Evolutionary conservation across 176 grass and related monocot species (phyloP).

Genomic region (Carex cristatella): DNA sequence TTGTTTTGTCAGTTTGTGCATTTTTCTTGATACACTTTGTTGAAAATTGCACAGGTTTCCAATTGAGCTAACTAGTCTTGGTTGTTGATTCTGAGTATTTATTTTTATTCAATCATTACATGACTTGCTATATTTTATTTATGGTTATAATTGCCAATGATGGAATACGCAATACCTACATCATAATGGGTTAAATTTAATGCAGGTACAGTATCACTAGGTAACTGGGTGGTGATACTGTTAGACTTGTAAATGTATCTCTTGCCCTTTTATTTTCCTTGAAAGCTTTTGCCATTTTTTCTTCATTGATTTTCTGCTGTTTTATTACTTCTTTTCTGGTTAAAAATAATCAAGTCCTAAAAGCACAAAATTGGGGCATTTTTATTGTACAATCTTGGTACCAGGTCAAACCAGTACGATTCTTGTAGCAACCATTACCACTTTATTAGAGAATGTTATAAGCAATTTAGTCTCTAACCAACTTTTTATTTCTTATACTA

Average conservation of each 20-base stretch:
- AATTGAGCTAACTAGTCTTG: too few species aligned
- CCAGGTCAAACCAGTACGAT: neutral
- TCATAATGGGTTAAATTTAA: neutral
- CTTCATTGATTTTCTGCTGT: neutral
- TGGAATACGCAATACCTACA: neutral
- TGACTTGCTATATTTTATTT: neutral
- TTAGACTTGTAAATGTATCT: neutral
- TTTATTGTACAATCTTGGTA: neutral
- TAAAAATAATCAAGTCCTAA: neutral
- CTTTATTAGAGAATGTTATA: neutral
- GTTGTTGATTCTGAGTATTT: neutral
- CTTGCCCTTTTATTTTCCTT: neutral
- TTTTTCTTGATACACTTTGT: neutral
- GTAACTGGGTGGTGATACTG: neutral
- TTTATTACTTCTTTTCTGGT: neutral
- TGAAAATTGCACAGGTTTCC: neutral
- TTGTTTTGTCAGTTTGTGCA: neutral
- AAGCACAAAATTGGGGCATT: neutral
- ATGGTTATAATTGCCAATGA: neutral
- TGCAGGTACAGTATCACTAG: neutral
- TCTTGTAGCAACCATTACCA: neutral
- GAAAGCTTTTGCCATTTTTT: neutral
- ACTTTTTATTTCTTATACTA: slow-evolving; percentile 17
- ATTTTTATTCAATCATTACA: neutral
- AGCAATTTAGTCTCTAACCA: neutral